Evolutionary conservation across 1,284 basidiomycete species (phyloP), one percentile per base, ranked within the genome.

Genomic region (Malassezia obtusa): DNA sequence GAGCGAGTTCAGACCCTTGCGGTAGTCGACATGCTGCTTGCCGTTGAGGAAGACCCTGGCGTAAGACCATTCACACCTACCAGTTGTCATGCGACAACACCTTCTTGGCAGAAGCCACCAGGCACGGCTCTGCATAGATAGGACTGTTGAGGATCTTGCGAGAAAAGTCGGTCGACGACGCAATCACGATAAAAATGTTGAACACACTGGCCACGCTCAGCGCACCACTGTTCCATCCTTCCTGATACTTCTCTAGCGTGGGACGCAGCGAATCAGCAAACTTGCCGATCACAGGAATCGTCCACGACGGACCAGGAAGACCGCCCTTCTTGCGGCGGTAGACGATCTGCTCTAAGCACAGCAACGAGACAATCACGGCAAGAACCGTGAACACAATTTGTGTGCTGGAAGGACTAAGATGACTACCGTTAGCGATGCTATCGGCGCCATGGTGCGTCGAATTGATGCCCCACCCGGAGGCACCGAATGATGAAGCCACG

Each of bases 31-130:
- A 74, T 98, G 92, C 1, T 78, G 80, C 77, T 91, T 96, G 54
- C 92, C 92, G 62, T 83, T 91, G 41, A 96, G 79, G 79, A 98
- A 98, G 9, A 98, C 92, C 89, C 87, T 90, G 68, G 2, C 45
- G 52, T 46, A 22, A 36, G 39, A 14, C 9, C 12, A n/a, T 6
- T n/a, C 11, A 15, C 28, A 62, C 66, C 43, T 54, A 70, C 91
- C 94, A 98, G 79, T 96, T 98, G 57, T 94, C 86, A 1, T 86
- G 80, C 57, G 81, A 79, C 36, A 98, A 80, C 50, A 98, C 80
- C 63, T 85, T 80, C 77, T 95, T 95, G 49, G 89, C 94, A 9
- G 89, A 87, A 63, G 90, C 81, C 35, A 95, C 89, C 17, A 98
- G 83, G 74, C 89, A 94, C 4, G 92, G 92, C 62, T 73, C 71